Conservation (phyloP, 2,329 filamentous ascomycete genomes). For the Alternaria gansuensis region DNA sequence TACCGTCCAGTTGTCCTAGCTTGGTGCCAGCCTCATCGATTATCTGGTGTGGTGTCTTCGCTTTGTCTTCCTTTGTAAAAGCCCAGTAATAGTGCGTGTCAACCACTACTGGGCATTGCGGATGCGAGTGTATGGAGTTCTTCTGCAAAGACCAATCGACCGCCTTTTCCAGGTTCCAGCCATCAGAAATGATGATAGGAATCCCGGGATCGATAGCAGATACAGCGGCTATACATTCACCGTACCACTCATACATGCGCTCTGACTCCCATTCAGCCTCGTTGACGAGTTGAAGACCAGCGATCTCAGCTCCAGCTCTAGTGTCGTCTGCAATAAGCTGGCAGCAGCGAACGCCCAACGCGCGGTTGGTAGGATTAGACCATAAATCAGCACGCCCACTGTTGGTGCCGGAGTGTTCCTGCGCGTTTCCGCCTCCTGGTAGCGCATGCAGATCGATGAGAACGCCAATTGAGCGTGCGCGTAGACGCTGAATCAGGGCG, state of each 20-base stretch:
- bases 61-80: constrained; percentile 63
- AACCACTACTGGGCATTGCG: constrained; percentile 61
- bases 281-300: constrained; percentile 67
- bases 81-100: constrained; percentile 69
- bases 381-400: constrained; percentile 63
- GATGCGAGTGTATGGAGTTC: constrained; percentile 46
- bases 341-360: constrained; percentile 59
- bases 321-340: constrained; percentile 62
- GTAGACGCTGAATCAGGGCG: constrained; percentile 57
- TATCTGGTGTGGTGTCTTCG: constrained; percentile 62
- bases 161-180: constrained; percentile 61
- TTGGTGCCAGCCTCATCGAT: constrained; percentile 57
- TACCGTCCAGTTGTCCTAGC: constrained; percentile 57
- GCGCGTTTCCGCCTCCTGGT: constrained; percentile 65
- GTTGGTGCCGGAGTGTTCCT: constrained; percentile 66
- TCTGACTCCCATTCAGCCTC: constrained; percentile 62
- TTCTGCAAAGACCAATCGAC: constrained; percentile 58
- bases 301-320: constrained; percentile 54
- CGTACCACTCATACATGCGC: constrained; percentile 67
- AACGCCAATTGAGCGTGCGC: constrained; percentile 61
- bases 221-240: constrained; percentile 59
- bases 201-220: constrained; percentile 60
- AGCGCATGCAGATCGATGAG: constrained; percentile 68
- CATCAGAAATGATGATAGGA: constrained; percentile 67
- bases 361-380: constrained; percentile 55